Base-by-base conservation (phyloP, 1,139 yeast genomes). In the Taiozyma onychis region DNA sequence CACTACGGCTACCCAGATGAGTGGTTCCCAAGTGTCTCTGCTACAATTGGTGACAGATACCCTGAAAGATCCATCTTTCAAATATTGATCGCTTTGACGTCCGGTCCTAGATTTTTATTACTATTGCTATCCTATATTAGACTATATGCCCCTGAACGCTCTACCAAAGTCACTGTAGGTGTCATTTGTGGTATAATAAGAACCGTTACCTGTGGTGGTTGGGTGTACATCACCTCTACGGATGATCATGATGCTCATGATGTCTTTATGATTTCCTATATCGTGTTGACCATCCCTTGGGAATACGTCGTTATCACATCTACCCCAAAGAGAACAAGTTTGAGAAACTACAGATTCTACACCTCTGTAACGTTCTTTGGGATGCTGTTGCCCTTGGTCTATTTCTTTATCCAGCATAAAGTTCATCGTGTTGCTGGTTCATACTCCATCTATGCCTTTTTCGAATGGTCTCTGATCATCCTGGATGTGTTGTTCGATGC, bases 231-330 rank as follows among this genome's bases (percentile, higher is more conserved):
- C 57, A 93, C 99, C 2, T 88, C 96, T 10, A 89, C 98, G 1
- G 99, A 93, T 66, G 97, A 93, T 66, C 99, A 91, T 63, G 97
- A 91, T 69, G 85, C 86, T 74, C 99, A 93, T 66, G 98, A 93
- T 63, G 82, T 93, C 48, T 91, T 91, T 67, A 93, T 93, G 99
- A 89, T 93, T 57, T 67, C 85, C 39, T 93, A 93, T 69, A 85
- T 93, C 54, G 78, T 90, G 1, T 75, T 93, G 59, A 91, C 98
- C 2, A 74, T 91, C 44, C 99, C 99, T 4, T 93, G 98, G 97
- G 86, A 89, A 44, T 68, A 83, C 16, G 70, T 83, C 46, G 78
- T 85, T 34, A 80, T 86, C 32, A 64, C 70, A 39, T 71, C 83
- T 39, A 78, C 95, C 1, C 75, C 78, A 24, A 72, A 74, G 49